Percentiles rank a stretch among this genome's conserved stretches.
phyloP scores from a whole-genome alignment of 805 yeast species.

The Saturnispora galanensis region DNA sequence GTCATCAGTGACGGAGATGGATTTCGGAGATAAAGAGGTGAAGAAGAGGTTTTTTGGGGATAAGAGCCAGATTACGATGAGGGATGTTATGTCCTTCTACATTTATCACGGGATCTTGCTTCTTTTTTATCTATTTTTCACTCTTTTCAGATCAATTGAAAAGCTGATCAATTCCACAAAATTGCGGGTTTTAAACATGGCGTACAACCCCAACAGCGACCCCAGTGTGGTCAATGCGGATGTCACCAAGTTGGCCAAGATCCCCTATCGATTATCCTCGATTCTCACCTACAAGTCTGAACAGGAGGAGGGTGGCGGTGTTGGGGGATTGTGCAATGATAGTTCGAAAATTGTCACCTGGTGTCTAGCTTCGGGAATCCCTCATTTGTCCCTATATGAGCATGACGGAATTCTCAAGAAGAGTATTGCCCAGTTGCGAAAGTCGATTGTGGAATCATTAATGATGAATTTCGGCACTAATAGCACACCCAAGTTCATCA shows the following conservation, averaged over 20 bases:
- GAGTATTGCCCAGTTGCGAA: slow-evolving; percentile 44
- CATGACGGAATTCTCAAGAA: slow-evolving; percentile 57
- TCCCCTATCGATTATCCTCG: slow-evolving; percentile 69
- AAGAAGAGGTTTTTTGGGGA: slow-evolving; percentile 8
- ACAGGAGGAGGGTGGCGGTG: slow-evolving; percentile 83
- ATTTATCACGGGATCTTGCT: slow-evolving; percentile 42
- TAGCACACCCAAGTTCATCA: slow-evolving; percentile 49
- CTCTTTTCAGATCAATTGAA: slow-evolving; percentile 44
- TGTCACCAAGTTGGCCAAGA: slow-evolving; percentile 58
- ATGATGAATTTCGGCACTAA: slow-evolving; percentile 66
- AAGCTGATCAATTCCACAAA: slow-evolving; percentile 41
- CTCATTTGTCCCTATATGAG: slow-evolving; percentile 66
- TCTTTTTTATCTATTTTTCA: slow-evolving; percentile 43
- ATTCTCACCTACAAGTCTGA: slow-evolving; percentile 65
- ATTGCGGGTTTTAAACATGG: slow-evolving; percentile 48
- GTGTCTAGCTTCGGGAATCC: slow-evolving; percentile 84
- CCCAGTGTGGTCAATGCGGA: slow-evolving; percentile 85
- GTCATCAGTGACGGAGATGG: slow-evolving; percentile 10
- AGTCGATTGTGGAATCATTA: slow-evolving; percentile 48
- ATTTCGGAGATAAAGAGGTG: slow-evolving; percentile 13
- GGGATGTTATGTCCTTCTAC: slow-evolving; percentile 19
- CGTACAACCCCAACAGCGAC: slow-evolving; percentile 62
- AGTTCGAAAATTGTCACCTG: slow-evolving; percentile 74
- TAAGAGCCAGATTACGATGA: background rate
- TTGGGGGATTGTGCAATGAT: slow-evolving; percentile 69